Base-by-base conservation (phyloP, 306 rosid species). In the Rosa rugosa region DNA sequence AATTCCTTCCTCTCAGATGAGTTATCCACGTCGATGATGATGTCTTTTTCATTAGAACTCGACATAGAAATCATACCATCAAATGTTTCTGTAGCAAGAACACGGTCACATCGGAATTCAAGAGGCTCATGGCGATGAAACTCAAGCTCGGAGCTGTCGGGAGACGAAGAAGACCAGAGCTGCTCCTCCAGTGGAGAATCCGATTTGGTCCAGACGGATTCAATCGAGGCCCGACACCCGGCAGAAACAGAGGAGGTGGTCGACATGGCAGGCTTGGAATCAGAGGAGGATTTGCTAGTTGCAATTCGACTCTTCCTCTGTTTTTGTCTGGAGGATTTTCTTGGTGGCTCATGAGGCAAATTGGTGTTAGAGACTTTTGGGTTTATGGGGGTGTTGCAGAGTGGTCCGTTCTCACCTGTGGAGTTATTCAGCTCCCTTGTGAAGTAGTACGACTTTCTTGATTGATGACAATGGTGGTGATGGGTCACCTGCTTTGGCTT, bases 361-460 rank as follows among this genome's bases (percentile, higher is more conserved):
- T 51, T 70, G 65, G 69, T 56, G 63, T 65, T 67, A 76, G 78
- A 72, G 64, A 36, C 9, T 66, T 75, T 81, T 54, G 77, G 83
- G 69, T 85, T 81, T 10, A 80, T 64, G 65, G 83, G 40, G 57
- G 88, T 82, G 78, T 79, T 72, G 77, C 60, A 12, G 80, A 69
- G 79, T 73, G 9, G 42, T 20, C 47, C 73, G 27, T 82, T 66
- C 16, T 66, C 83, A 51, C 51, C 69, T 76, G 86, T 77, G 82
- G 45, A 12, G 65, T 14, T 13, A 14, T 53, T 53, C 12, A 90
- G 92, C 45, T 92, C 88, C 27, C 99, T 87, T 6, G 94, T 83
- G 79, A 95, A 91, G 84, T 95, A 82, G 84, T 95, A 89, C 42
- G 99, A 95, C 71, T 95, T 91, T 79, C 99, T 91, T 0, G 92